phyloP scores from a whole-genome alignment of 2,329 filamentous ascomycete genomes.

The Aspergillus oerlinghausenensis region DNA sequence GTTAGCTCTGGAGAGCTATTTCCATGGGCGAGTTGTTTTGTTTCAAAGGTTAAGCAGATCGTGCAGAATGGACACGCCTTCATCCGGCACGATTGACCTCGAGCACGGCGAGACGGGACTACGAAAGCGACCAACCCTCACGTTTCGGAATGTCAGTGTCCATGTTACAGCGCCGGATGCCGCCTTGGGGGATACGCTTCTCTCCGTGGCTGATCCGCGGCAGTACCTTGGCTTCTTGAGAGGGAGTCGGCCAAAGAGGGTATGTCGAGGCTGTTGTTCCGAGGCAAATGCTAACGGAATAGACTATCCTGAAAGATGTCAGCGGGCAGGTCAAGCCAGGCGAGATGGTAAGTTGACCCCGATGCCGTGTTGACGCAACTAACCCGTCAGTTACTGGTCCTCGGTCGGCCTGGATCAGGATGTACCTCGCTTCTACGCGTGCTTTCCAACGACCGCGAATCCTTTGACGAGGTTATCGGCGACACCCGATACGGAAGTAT shows the following conservation, averaged over 20 bases:
- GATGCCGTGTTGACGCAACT: neutral
- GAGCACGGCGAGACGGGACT: conserved; percentile 17
- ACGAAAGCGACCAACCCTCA: conserved; percentile 32
- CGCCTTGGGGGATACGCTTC: conserved; percentile 31
- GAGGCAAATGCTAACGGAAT: neutral
- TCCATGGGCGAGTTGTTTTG: neutral
- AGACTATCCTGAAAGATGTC: conserved; percentile 39
- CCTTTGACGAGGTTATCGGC: conserved; percentile 56
- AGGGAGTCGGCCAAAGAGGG: conserved; percentile 23
- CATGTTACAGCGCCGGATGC: conserved; percentile 33
- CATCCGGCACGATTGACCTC: conserved; percentile 25
- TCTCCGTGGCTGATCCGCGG: conserved; percentile 29
- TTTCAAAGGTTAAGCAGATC: neutral
- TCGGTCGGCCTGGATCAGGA: conserved; percentile 63
- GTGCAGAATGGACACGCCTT: conserved; percentile 22
- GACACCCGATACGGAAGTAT: conserved; percentile 50
- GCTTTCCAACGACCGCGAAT: conserved; percentile 59
- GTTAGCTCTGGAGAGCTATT: no score
- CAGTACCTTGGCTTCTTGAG: conserved; percentile 22
- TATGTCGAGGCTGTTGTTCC: conserved; percentile 3
- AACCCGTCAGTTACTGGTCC: conserved; percentile 52
- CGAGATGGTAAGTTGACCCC: conserved; percentile 35
- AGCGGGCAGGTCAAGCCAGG: conserved; percentile 40
- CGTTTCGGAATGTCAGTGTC: conserved; percentile 33
- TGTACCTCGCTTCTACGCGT: conserved; percentile 68